phyloP scores from a whole-genome alignment of 495 filamentous ascomycete species.

The Letharia columbiana region DNA sequence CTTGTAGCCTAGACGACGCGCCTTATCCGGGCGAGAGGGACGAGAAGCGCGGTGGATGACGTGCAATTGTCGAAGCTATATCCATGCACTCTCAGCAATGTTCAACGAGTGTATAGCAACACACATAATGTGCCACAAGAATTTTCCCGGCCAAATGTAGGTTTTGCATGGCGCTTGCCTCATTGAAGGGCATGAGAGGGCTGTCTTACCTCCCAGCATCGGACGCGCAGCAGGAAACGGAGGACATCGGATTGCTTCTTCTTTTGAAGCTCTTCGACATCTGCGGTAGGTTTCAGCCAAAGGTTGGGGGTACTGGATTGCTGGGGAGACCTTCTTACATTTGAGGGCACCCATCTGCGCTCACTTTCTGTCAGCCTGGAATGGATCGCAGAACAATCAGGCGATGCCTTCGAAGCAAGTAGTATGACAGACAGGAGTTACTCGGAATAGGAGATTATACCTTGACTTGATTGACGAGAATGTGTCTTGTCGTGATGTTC shows the following conservation, averaged over 20 bases:
- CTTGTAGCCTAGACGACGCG: slow-evolving; percentile 99
- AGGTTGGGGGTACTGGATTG: background rate
- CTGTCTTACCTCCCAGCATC: slow-evolving; percentile 99
- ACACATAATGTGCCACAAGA: slow-evolving; percentile 33
- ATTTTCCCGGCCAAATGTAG: background rate
- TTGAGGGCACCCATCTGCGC: slow-evolving; percentile 85
- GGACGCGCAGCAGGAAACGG: slow-evolving; percentile 97
- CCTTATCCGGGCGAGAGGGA: slow-evolving; percentile 98
- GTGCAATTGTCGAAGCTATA: slow-evolving; percentile 98
- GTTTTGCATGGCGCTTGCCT: slow-evolving; percentile 1
- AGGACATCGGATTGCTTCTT: slow-evolving; percentile 99
- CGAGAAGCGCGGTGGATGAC: slow-evolving; percentile 98
- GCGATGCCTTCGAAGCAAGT: background rate
- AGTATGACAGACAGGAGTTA: slow-evolving; percentile 3
- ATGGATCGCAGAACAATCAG: background rate
- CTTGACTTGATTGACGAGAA: slow-evolving; percentile 5
- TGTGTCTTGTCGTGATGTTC: background rate
- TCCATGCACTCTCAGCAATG: slow-evolving; percentile 99
- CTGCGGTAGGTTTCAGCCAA: background rate
- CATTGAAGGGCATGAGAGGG: slow-evolving; percentile 33
- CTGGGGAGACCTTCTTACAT: slow-evolving; percentile 31
- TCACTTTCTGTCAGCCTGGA: slow-evolving; percentile 22
- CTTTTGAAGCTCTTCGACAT: slow-evolving; percentile 99
- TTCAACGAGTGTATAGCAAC: slow-evolving; percentile 99
- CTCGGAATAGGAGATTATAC: slow-evolving; percentile 3